Conservation (phyloP, 2,329 filamentous ascomycete species). For the Cytospora schulzeri region DNA sequence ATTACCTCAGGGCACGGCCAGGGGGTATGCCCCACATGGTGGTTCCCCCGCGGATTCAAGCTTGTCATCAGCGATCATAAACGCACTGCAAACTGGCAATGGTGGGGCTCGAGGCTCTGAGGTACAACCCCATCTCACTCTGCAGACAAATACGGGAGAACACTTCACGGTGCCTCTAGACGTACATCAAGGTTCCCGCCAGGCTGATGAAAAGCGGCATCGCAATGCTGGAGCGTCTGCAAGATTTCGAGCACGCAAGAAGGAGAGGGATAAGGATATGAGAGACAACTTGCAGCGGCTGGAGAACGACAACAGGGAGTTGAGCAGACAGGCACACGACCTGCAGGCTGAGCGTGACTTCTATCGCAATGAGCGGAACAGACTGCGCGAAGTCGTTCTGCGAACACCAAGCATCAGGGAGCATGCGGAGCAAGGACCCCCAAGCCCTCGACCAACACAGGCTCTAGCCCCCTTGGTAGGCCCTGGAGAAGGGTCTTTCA, state of each 20-base stretch:
- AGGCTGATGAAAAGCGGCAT: constrained; percentile 82
- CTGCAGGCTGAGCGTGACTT: constrained; percentile 68
- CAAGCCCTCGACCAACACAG: constrained; percentile 48
- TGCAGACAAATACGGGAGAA: constrained; percentile 37
- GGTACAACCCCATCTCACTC: constrained; percentile 27
- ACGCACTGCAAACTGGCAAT: constrained; percentile 23
- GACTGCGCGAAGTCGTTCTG: constrained; percentile 66
- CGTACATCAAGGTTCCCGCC: constrained; percentile 77
- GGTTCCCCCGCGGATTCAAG: constrained; percentile 21
- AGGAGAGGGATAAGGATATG: constrained; percentile 78
- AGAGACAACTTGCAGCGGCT: constrained; percentile 69
- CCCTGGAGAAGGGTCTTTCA: constrained; percentile 23
- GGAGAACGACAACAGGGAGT: constrained; percentile 68
- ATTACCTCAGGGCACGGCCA: constrained; percentile 16
- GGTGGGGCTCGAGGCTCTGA: constrained; percentile 23
- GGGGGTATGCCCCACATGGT: constrained; percentile 18
- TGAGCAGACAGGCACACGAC: constrained; percentile 56
- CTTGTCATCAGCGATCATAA: constrained; percentile 26
- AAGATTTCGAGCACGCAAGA: constrained; percentile 77
- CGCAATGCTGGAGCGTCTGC: constrained; percentile 85
- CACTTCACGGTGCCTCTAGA: constrained; percentile 69
- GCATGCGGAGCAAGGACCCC: constrained; percentile 52
- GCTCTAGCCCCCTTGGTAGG: constrained; percentile 18
- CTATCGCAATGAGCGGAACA: constrained; percentile 72
- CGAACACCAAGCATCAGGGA: constrained; percentile 60